These are phyloP conservation scores for Salix arbutifolia DNA, from an alignment of 345 rosid genomes.

Conservation along the genomic window DNA sequence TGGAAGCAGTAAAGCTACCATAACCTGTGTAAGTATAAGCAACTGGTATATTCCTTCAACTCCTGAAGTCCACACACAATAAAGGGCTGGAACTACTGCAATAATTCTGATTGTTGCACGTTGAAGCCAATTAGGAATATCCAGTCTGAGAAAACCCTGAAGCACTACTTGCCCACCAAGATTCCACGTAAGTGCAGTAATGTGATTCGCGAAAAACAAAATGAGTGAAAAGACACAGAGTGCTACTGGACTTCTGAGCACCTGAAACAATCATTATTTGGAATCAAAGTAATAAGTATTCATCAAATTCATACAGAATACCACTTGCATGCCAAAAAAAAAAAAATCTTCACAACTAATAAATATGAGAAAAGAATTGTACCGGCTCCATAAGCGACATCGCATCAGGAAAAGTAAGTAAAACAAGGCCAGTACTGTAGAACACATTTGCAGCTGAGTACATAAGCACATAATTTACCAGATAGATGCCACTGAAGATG, in stretches of 20 bases:
- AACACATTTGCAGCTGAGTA: constrained; percentile 78
- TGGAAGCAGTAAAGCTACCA: constrained; percentile 81
- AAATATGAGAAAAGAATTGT: constrained; percentile 4
- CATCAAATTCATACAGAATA: constrained; percentile 1
- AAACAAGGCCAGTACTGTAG: constrained; percentile 61
- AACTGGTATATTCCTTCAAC: constrained; percentile 85
- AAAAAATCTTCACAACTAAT: constrained; percentile 5
- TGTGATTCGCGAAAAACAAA: constrained; percentile 67
- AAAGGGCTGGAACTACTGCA: constrained; percentile 80
- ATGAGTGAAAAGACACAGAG: constrained; percentile 54
- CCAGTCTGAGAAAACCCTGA: constrained; percentile 68
- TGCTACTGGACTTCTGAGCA: constrained; percentile 56
- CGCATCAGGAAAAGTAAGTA: constrained; percentile 86
- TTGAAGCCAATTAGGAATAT: constrained; percentile 92
- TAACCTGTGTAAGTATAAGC: constrained; percentile 76
- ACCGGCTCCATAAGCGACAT: constrained; percentile 94
- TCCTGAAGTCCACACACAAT: constrained; percentile 84
- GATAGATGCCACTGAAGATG: constrained; percentile 63
- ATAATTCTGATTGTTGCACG: constrained; percentile 73
- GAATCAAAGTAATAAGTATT: constrained; percentile 11
- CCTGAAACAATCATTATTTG: constrained; percentile 39
- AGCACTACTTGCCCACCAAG: constrained; percentile 68
- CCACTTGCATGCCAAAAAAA: not conserved
- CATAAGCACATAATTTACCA: constrained; percentile 74
- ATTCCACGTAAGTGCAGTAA: constrained; percentile 76